Base-by-base conservation (phyloP, 129 eudicot species). In the Mikania micrantha region DNA sequence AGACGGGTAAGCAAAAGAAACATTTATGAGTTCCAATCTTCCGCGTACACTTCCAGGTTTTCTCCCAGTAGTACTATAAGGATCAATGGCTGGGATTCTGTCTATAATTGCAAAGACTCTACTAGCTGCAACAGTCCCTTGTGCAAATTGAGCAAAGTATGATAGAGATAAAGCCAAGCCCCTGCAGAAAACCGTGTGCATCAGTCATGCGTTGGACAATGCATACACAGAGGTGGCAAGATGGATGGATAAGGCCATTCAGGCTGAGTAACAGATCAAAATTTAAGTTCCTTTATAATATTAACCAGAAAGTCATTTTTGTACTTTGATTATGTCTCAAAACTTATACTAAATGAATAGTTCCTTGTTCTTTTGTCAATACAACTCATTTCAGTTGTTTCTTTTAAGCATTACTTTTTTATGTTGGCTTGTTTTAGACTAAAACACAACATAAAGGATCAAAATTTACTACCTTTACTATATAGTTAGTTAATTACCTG, bases 101-200 rank as follows among this genome's bases (percentile, higher is more conserved):
- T 85, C 94, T 68, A 86, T 89, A 27, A 89, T 82, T 68, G 81
- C 94, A 73, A 89, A 89, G 38, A 89, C 94, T 78, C 96, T 81
- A 64, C 84, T 72, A 12, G 96, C 96, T 25, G 96, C 96, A 0
- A 89, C 96, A 7, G 94, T 89, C 65, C 96, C 96, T 86, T 89
- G 96, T 20, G 94, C 79, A 74, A 89, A 89, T 70, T 89, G 96
- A 45, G 96, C 96, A 47, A 83, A 86, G 69, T 89, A 86, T 22
- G 96, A 83, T 60, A 89, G 54, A 45, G 94, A 79, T 52, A 89
- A 62, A 9, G 94, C 96, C 73, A 89, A 84, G 21, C 96, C 96
- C 90, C 96, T 89, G 73, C 25, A 74, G n/a, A 9, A 54, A 27
- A 52, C 24, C 38, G 48, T 60, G 45, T 54, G 74, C 66, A 9